These are phyloP conservation scores for Musa beccarii DNA, from an alignment of 176 grass and related monocot genomes.

Conservation along the genomic window DNA sequence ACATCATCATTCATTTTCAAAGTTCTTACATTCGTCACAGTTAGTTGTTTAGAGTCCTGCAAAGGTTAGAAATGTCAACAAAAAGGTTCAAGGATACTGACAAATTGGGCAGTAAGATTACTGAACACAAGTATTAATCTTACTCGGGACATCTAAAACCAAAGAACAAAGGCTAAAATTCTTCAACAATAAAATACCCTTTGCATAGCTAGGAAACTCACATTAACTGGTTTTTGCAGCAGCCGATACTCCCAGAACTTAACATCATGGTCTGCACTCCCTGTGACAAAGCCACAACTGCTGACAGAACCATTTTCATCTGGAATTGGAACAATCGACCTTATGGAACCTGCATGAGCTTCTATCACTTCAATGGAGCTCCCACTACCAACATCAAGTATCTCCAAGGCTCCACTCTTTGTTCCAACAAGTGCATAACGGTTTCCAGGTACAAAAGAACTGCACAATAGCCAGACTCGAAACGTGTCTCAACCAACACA, in stretches of 20 bases:
- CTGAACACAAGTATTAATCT: background rate
- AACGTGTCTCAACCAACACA: too few relatives aligned
- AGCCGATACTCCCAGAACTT: constrained; percentile 93
- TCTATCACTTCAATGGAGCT: constrained; percentile 63
- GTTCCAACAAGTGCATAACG: constrained; percentile 78
- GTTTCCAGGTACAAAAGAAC: constrained; percentile 81
- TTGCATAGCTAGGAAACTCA: constrained; percentile 30
- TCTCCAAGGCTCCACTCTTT: constrained; percentile 75
- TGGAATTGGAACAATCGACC: constrained; percentile 70
- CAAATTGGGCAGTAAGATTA: background rate
- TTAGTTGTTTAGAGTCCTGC: constrained; percentile 71
- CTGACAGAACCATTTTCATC: constrained; percentile 47
- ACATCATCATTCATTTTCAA: constrained; percentile 97
- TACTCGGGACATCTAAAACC: background rate
- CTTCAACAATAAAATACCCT: background rate
- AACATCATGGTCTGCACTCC: constrained; percentile 77
- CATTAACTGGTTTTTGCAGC: constrained; percentile 52
- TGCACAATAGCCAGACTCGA: constrained; percentile 87
- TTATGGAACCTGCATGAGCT: constrained; percentile 74
- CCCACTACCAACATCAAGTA: constrained; percentile 91
- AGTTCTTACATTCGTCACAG: constrained; percentile 73
- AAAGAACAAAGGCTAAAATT: background rate
- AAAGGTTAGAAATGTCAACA: constrained; percentile 14
- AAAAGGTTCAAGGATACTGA: background rate
- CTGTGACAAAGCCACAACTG: constrained; percentile 71